A percentile compares a stretch with the other conserved stretches of the same genome.
Conservation (phyloP, 805 yeast genomes). For the Tetrapisispora iriomotensis region DNA sequence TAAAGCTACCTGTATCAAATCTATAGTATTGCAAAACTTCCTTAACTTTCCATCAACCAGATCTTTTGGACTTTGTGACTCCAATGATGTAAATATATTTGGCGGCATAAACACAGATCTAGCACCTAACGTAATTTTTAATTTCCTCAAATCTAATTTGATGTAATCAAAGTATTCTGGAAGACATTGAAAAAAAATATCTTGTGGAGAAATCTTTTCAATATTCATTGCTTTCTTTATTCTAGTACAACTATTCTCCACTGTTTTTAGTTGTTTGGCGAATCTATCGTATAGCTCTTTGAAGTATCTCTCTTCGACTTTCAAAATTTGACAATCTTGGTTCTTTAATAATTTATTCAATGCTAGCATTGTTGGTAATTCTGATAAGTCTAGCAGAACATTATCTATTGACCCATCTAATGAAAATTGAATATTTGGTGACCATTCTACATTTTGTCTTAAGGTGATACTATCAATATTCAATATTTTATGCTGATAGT, state of each 20-base stretch:
- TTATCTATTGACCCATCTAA: conserved; percentile 17
- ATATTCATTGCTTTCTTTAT: conserved; percentile 5
- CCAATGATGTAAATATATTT: conserved; percentile 27
- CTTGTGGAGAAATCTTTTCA: conserved; percentile 8
- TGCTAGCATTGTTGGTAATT: conserved; percentile 22
- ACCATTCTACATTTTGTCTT: conserved; percentile 8
- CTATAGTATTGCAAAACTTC: conserved; percentile 23
- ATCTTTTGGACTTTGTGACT: conserved; percentile 31
- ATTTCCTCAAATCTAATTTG: conserved; percentile 17
- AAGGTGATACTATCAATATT: conserved; percentile 14
- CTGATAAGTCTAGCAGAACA: conserved; percentile 20
- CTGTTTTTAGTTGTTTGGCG: conserved; percentile 15
- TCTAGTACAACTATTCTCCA: conserved; percentile 13
- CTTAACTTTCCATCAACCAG: conserved; percentile 33
- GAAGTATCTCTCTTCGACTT: conserved; percentile 24
- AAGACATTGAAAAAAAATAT: conserved; percentile 19
- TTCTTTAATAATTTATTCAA: conserved; percentile 17
- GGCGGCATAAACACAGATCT: conserved; percentile 37
- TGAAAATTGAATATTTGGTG: conserved; percentile 16
- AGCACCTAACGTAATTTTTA: conserved; percentile 30
- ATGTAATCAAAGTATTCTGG: conserved; percentile 29
- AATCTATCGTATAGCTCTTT: conserved; percentile 21
- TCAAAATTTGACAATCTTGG: conserved; percentile 18
- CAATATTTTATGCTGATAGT: conserved; percentile 14
- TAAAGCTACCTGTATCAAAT: conserved; percentile 18